phyloP scores from a whole-genome alignment of 768 basidiomycete genomes.

The Xerocomus brunneocitrinus region DNA sequence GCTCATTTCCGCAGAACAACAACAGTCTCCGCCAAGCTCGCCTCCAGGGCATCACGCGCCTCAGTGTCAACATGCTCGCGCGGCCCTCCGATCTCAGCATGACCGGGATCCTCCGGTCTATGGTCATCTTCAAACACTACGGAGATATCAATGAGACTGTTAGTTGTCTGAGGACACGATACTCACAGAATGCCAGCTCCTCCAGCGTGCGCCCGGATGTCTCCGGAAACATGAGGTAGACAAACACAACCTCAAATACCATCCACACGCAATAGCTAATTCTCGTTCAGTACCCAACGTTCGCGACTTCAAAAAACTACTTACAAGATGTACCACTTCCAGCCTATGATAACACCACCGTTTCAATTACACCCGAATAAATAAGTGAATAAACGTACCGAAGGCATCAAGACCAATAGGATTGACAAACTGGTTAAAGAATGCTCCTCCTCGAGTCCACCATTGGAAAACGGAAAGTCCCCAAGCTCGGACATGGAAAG shows the following conservation, averaged over 20 bases:
- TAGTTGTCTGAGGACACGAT: constrained; percentile 14
- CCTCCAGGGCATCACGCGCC: not conserved
- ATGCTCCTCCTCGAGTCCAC: constrained; percentile 40
- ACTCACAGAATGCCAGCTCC: constrained; percentile 18
- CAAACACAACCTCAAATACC: constrained; percentile 10
- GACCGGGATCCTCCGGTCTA: not conserved
- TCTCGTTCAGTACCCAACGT: not conserved
- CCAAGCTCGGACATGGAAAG: constrained; percentile 55
- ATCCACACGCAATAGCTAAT: constrained; percentile 15
- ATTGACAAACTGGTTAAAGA: constrained; percentile 4
- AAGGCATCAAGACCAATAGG: constrained; percentile 1
- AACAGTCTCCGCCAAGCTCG: not conserved
- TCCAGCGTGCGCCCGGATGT: constrained; percentile 18
- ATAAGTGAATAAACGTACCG: not conserved
- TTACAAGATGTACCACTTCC: constrained; percentile 16
- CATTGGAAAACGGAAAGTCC: constrained; percentile 59
- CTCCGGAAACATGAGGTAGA: constrained; percentile 20
- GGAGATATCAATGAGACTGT: constrained; percentile 15
- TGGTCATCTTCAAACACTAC: not conserved
- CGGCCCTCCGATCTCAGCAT: not conserved
- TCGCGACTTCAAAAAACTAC: not conserved
- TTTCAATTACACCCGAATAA: not conserved
- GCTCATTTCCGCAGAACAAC: not conserved
- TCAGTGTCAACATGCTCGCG: not conserved
- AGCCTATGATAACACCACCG: not conserved